Base-by-base conservation (phyloP, 495 filamentous ascomycete species). In the Talaromyces nanjingensis region DNA sequence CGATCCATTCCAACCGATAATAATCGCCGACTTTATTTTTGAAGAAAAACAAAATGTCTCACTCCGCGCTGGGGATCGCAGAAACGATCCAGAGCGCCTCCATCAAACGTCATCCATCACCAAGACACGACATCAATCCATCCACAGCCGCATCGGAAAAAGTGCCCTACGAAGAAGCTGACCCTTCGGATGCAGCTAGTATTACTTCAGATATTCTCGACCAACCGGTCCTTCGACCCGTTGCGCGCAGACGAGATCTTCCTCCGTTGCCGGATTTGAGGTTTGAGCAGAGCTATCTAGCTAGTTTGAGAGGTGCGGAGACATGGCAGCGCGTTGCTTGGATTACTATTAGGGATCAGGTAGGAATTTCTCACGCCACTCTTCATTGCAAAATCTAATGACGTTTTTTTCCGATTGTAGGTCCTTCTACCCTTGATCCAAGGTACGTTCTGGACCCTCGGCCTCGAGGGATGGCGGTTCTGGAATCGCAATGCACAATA, bases 211-310 rank as follows among this genome's bases (percentile, higher is more conserved):
- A 80, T 64, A 64, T 81, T 37, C 72, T 81, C 16, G 74, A 80
- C 53, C 71, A 78, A 62, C 82, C 78, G 61, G 80, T 85, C 49
- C 69, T 90, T 60, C 78, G 76, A 59, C 81, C 86, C 2, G 60
- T 76, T 29, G 76, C 82, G 12, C 79, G 86, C n/a, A 77, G 70
- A 62, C 74, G 73, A 62, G 83, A 75, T 39, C 84, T 96, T 63
- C 91, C 91, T 59, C 93, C 96, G 1, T 76, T 98, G 69, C 94
- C 94, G 1, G 94, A 98, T 75, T 76, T 98, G 67, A 82, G 94
- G 59, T 98, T 98, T 74, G 94, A 98, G 79, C 94, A 98, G 82
- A 96, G 92, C 77, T 98, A 98, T 71, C 80, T 98, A 47, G 87
- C 87, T 56, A 93, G 91, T 72, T 86, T 98, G 62, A 84, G 85